Percentiles rank a stretch among this genome's conserved stretches.
These are phyloP conservation scores for Diaporthe ampelina DNA, from an alignment of 2,329 filamentous ascomycete genomes.

Conservation along the genomic window DNA sequence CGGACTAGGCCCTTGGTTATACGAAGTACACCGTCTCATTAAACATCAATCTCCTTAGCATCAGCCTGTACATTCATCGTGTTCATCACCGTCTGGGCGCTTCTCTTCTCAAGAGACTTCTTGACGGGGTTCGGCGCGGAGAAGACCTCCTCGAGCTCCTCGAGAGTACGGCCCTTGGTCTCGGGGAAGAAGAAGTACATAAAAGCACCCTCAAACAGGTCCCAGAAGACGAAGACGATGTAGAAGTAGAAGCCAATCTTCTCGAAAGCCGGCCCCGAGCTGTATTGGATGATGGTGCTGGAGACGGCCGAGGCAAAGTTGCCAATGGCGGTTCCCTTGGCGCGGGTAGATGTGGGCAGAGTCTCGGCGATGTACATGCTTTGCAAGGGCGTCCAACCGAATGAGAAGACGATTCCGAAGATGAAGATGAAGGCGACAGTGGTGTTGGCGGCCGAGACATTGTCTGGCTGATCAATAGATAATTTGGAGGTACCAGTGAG, in stretches of 20 bases:
- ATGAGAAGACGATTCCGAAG: constrained; percentile 65
- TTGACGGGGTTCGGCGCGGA: constrained; percentile 60
- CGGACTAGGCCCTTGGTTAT: background rate
- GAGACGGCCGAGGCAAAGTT: constrained; percentile 57
- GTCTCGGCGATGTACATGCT: constrained; percentile 64
- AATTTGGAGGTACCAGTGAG: constrained; percentile 64
- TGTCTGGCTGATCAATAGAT: constrained; percentile 52
- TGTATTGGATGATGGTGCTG: constrained; percentile 59
- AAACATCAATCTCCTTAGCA: constrained; percentile 46
- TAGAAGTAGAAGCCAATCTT: constrained; percentile 61
- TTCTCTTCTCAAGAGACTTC: constrained; percentile 59
- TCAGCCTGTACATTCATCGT: constrained; percentile 51
- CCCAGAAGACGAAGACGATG: constrained; percentile 61
- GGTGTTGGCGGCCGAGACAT: constrained; percentile 56
- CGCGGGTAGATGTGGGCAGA: constrained; percentile 59
- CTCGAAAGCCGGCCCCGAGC: constrained; percentile 58
- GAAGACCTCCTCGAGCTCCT: constrained; percentile 68
- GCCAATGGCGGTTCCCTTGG: constrained; percentile 60
- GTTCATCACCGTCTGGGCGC: constrained; percentile 58
- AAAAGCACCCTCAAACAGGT: constrained; percentile 56
- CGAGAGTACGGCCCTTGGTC: constrained; percentile 64
- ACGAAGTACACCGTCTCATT: background rate
- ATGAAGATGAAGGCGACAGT: constrained; percentile 67
- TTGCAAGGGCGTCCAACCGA: constrained; percentile 65
- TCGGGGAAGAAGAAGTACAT: constrained; percentile 67